Conservation (phyloP, 345 rosid species). For the Nasturtium officinale region DNA sequence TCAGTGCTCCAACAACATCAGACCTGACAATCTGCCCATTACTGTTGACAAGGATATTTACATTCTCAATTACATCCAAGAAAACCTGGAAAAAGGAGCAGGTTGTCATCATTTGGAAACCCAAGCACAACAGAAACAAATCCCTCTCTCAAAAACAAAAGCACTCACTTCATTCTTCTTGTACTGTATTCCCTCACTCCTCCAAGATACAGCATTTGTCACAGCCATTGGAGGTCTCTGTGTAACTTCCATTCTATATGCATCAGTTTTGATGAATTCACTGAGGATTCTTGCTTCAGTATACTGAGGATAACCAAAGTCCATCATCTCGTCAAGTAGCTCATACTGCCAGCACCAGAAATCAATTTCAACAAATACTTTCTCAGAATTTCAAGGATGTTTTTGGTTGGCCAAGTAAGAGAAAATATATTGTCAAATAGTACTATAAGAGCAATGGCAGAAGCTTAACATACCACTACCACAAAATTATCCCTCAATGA, state of each 20-base stretch:
- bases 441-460: background rate
- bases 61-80: conserved; percentile 92
- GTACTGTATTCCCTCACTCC: conserved; percentile 88
- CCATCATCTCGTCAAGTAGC: conserved; percentile 99
- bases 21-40: conserved; percentile 93
- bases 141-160: conserved; percentile 2
- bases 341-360: conserved; percentile 72
- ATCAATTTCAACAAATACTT: conserved; percentile 3
- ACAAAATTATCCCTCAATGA: conserved; percentile 82
- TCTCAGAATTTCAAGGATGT: background rate
- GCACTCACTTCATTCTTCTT: conserved; percentile 87
- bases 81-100: conserved; percentile 63
- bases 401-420: background rate
- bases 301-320: conserved; percentile 93
- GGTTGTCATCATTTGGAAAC: conserved; percentile 18
- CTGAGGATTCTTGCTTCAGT: conserved; percentile 92
- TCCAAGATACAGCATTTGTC: conserved; percentile 97
- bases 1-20: conserved; percentile 95
- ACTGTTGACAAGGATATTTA: conserved; percentile 94
- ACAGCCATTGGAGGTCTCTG: conserved; percentile 99
- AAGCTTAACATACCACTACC: conserved; percentile 62
- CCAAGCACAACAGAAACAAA: conserved; percentile 10
- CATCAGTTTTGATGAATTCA: conserved; percentile 97
- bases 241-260: conserved; percentile 92
- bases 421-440: background rate